Base-by-base conservation (phyloP, 2,329 filamentous ascomycete genomes). In the Metarhizium sp. region DNA sequence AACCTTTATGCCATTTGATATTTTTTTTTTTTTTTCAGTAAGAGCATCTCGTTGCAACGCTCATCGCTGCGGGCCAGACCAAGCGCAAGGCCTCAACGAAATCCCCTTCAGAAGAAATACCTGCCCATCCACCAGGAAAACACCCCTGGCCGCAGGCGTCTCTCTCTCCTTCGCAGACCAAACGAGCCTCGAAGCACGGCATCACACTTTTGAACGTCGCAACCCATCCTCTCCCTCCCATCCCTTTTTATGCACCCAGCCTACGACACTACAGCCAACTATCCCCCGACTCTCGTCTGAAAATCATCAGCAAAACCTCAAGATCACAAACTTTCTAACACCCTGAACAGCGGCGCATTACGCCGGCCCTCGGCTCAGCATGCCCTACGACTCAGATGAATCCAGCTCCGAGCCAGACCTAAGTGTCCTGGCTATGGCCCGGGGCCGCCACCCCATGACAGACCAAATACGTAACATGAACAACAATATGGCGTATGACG, bases 341-440 rank as follows among this genome's bases (percentile, higher is more conserved):
- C 34, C 25, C 20, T n/a, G 32, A 25, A 8, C 58, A 71, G 69
- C 68, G 50, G 62, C 67, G 32, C 61, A 63, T 13, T 62, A 61
- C 34, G 60, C 59, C 25, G 56, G 66, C 49, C 66, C 67, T 29
- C 64, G 69, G 42, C 65, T 73, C 34, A 73, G 70, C 59, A 66
- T 73, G 69, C 67, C 70, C 10, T 59, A 66, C 6, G 67, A 68
- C 16, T 70, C 67, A 6, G 70, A 72, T 52, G 69, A 66, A 25
- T 71, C 69, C 1, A 63, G 62, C 58, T 71, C 69, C 4, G 71
- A 73, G 55, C 69, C 68, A 38, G 71, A 73, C 52, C 58, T 69
- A 25, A 73, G 71, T 47, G 60, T 70, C n/a, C 62, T 73, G 14
- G 68, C 65, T 48, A 69, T 69, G 63, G 62, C 64, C 42, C 66